A percentile compares a stretch with the other conserved stretches of the same genome.
Evolutionary conservation across 257 asterid genomes (phyloP).

Genomic region (Nicotiana undulata): DNA sequence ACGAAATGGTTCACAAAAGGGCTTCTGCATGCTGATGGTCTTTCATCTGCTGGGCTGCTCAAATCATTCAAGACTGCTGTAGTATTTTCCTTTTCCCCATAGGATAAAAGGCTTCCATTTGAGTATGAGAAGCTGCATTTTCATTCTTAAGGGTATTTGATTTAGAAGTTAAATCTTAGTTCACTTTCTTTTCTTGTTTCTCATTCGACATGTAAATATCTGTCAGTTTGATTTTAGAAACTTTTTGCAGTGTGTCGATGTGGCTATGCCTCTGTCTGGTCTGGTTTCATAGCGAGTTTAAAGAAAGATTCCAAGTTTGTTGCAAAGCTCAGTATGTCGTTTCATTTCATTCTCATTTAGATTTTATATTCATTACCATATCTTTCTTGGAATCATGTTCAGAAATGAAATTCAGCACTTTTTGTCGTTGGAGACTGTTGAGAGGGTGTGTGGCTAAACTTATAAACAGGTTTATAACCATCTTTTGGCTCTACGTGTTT

Average conservation of each 20-base stretch:
- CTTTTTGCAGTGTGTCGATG: background rate
- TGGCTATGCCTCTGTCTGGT: background rate
- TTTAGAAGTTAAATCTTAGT: background rate
- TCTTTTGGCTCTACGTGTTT: too few relatives aligned
- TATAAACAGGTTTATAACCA: too few relatives aligned
- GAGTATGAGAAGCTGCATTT: conserved; percentile 42
- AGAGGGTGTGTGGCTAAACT: too few relatives aligned
- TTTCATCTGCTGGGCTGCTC: background rate
- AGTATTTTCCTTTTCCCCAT: conserved; percentile 1
- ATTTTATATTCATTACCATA: background rate
- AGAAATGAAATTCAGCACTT: background rate
- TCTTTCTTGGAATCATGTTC: background rate
- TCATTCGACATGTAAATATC: background rate
- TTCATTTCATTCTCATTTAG: too few relatives aligned
- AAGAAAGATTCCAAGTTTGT: background rate
- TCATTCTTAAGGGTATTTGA: background rate
- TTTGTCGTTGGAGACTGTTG: too few relatives aligned
- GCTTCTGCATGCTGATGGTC: background rate
- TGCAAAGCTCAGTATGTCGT: background rate
- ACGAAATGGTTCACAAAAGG: background rate
- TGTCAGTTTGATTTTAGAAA: background rate
- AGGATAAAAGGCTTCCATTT: conserved; percentile 31
- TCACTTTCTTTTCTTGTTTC: background rate
- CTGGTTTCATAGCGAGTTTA: background rate
- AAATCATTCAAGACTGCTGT: background rate